Evolutionary conservation across 2,329 filamentous ascomycete genomes (phyloP), one percentile per base, ranked within the genome.

Genomic region (Chrysoporthe austroafricana): DNA sequence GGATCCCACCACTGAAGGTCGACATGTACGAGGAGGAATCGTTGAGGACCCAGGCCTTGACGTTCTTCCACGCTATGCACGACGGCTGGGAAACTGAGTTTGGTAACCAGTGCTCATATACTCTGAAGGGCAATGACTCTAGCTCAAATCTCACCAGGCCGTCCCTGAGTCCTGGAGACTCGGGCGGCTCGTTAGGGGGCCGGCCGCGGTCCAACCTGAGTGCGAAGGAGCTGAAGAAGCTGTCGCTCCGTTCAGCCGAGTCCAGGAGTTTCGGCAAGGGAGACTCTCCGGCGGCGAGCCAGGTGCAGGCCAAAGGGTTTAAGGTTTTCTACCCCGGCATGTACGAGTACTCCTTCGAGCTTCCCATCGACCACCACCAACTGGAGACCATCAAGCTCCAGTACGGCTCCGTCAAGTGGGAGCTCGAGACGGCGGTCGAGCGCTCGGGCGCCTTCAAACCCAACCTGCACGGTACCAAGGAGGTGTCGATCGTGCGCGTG

Each of bases 321-420:
- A 91, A 93, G 75, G 87, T 93, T 34, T 97, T 97, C 76, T 88
- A 90, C 43, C 92, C 94, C 0, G 94, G 86, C 63, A 82, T 78
- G 2, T 89, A 89, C 74, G 85, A 88, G 70, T 89, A 88, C 76
- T 79, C 92, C 48, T 97, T 97, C 72, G 94, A 97, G 77, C 85
- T 97, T 11, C 94, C 91, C 32, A 90, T 97, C 72, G 94, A 97
- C 76, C 94, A 94, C 73, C 90, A 93, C 73, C 86, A 97, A 70
- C 88, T 96, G 0, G 94, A 97, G 79, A 96, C 93, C 0, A 96
- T 94, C 63, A 92, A 92, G 74, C 88, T 96, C 44, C 93, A 95
- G 65, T 90, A 95, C 60, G 94, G 93, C 9, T 93, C 88, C 3
- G 93, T 97, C 39, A 93, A 91, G 73, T 97, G 96, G 84, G 92